Conservation (phyloP, 257 asterid genomes). For the Capsicum rhomboideum region DNA sequence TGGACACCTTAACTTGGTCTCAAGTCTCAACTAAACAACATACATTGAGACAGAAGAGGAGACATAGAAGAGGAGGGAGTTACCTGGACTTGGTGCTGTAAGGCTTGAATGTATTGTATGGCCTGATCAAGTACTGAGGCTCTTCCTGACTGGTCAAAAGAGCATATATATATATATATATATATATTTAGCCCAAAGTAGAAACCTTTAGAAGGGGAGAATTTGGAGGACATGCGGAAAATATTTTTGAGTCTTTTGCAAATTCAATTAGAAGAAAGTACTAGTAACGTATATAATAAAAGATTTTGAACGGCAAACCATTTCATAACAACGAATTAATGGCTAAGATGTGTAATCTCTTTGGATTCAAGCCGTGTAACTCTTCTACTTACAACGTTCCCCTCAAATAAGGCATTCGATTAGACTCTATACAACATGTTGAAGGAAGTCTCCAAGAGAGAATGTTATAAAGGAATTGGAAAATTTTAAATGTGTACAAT, state of each 20-base stretch:
- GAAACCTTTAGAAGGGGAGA: neutral
- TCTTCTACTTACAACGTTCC: neutral
- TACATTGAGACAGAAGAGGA: neutral
- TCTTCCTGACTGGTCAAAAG: neutral
- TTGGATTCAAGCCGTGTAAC: neutral
- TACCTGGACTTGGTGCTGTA: neutral
- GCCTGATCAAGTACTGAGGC: neutral
- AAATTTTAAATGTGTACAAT: neutral
- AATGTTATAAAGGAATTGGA: neutral
- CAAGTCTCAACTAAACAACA: neutral
- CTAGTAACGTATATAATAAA: neutral
- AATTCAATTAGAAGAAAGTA: neutral
- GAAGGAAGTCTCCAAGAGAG: neutral
- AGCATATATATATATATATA: neutral
- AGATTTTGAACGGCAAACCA: neutral
- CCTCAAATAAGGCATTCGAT: neutral
- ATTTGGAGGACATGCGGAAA: no score
- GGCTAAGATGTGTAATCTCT: neutral
- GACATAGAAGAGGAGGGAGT: neutral
- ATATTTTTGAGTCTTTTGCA: neutral
- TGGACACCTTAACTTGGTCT: no score
- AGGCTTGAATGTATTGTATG: neutral
- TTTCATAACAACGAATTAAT: neutral
- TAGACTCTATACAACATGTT: neutral
- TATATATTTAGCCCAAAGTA: neutral